Evolutionary conservation across 2,329 filamentous ascomycete species (phyloP).

Genomic region (Cladosporium austrohemisphaericum): DNA sequence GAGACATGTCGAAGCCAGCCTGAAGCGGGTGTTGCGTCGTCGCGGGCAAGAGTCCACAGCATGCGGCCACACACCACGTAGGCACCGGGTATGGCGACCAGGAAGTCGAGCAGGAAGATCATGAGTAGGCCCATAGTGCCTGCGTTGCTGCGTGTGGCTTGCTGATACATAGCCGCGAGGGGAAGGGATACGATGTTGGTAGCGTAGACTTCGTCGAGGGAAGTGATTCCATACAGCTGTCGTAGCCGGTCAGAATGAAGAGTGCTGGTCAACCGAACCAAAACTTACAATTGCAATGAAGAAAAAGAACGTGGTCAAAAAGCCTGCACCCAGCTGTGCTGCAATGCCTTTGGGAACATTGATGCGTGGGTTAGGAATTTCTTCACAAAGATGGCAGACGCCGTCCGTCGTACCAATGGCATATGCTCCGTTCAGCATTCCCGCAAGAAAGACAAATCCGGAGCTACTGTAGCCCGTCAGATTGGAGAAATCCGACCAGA

Average conservation of each 20-base stretch:
- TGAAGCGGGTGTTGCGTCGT: constrained; percentile 54
- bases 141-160: constrained; percentile 40
- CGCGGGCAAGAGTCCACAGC: constrained; percentile 58
- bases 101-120: constrained; percentile 47
- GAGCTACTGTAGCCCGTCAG: constrained; percentile 43
- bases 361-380: constrained; percentile 51
- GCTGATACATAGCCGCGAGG: constrained; percentile 62
- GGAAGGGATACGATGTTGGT: constrained; percentile 47
- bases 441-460: constrained; percentile 59
- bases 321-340: constrained; percentile 50
- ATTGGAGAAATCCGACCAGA: constrained; percentile 44
- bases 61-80: constrained; percentile 61
- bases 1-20: constrained; percentile 47
- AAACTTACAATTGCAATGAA: constrained; percentile 31
- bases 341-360: constrained; percentile 55
- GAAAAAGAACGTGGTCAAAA: constrained; percentile 50
- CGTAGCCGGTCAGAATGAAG: neutral
- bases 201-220: constrained; percentile 53
- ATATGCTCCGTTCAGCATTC: constrained; percentile 65
- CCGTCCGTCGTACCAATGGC: constrained; percentile 62
- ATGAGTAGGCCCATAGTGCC: constrained; percentile 45
- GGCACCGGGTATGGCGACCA: constrained; percentile 52
- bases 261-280: no score
- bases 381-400: constrained; percentile 61
- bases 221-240: constrained; percentile 54